Base-by-base conservation (phyloP, 805 yeast species). In the Candida ipomoeae region DNA sequence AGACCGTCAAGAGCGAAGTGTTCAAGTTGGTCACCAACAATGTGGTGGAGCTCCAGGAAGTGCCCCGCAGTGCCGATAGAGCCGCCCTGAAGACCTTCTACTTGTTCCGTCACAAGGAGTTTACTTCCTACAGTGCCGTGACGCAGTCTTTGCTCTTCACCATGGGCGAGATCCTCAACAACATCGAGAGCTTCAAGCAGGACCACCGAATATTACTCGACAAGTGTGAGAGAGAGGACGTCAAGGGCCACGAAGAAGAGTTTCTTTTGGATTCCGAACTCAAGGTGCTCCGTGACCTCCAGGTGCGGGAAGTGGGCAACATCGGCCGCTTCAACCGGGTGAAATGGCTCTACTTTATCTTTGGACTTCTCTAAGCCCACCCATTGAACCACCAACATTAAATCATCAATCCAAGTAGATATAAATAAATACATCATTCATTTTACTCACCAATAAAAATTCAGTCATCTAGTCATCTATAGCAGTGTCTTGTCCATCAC, bases 151-250 rank as follows among this genome's bases (percentile, higher is more conserved):
- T 85, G 31, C 61, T 79, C 45, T 81, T 70, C 59, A 78, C 79
- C 55, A 80, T 83, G 73, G 83, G 79, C 3, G 75, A 74, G 51
- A 63, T 74, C 7, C 70, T 84, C 56, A 69, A 74, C 42, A 71
- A 76, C 40, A 67, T 86, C 55, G 81, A 78, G 48, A 64, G 66
- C 15, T 62, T 83, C 50, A 84, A 87, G 54, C 66, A 66, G 21
- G 84, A 82, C 34, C 83, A 89, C 63, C 72, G 78, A 34, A 82
- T 85, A 6, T 74, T 92, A 50, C 70, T 91, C 48, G 84, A 84
- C 29, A 92, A 92, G 66, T 83, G 91, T 50, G 85, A 85, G 55
- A 80, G 99, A 68, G 96, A 87, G 54, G 98, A 94, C 62, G 97
- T 92, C 15, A 82, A 81, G 61, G 96, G 94, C 1, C 80, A 80